Evolutionary conservation across 2,329 filamentous ascomycete species (phyloP).

Genomic region (Pseudogymnoascus sp.): DNA sequence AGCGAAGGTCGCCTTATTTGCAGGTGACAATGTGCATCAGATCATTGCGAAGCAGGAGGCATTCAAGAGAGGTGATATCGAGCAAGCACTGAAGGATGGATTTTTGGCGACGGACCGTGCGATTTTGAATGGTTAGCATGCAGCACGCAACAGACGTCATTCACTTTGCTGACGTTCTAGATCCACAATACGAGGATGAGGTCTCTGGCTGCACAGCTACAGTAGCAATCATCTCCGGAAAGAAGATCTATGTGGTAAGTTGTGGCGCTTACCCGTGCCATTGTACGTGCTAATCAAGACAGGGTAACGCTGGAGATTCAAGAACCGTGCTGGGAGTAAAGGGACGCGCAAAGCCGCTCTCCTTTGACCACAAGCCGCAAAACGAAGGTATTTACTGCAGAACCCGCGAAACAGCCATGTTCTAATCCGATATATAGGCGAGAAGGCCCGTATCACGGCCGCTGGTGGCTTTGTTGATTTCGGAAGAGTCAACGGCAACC

Average conservation of each 20-base stretch:
- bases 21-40: slow-evolving; percentile 85
- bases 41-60: slow-evolving; percentile 93
- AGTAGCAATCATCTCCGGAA: slow-evolving; percentile 77
- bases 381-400: slow-evolving; percentile 67
- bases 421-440: slow-evolving; percentile 49
- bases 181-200: slow-evolving; percentile 94
- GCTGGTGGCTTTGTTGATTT: slow-evolving; percentile 98
- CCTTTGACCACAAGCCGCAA: slow-evolving; percentile 98
- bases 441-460: slow-evolving; percentile 92
- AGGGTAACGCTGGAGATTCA: slow-evolving; percentile 97
- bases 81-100: slow-evolving; percentile 93
- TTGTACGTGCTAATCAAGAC: slow-evolving; percentile 23
- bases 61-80: slow-evolving; percentile 84
- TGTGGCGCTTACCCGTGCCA: slow-evolving; percentile 12
- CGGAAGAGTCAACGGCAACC: slow-evolving; percentile 94
- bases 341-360: slow-evolving; percentile 91
- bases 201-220: slow-evolving; percentile 97
- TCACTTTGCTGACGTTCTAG: slow-evolving; percentile 42
- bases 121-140: slow-evolving; percentile 75
- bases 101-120: slow-evolving; percentile 94
- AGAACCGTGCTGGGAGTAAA: slow-evolving; percentile 93
- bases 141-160: background rate
- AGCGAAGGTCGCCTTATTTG: slow-evolving; percentile 90
- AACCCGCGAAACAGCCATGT: background rate
- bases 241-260: slow-evolving; percentile 94